These are phyloP conservation scores for Naematelia aurantialba DNA, from an alignment of 768 basidiomycete genomes.

Conservation along the genomic window DNA sequence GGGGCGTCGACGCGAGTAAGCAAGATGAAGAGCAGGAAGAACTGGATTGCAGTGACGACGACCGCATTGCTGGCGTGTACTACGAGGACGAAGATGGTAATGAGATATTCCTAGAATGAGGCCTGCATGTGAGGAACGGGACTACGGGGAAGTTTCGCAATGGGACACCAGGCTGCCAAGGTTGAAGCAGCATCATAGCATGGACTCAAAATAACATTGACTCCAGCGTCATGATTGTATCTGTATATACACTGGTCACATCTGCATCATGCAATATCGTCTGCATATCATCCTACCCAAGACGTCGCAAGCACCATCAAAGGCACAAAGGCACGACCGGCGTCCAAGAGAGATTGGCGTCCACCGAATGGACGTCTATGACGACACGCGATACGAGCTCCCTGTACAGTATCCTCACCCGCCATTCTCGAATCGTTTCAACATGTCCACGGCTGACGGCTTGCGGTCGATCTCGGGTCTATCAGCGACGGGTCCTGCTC, in stretches of 20 bases:
- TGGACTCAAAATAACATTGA: too few relatives aligned
- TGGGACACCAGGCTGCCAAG: too few relatives aligned
- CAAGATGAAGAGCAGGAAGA: slow-evolving; percentile 6
- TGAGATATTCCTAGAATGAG: slow-evolving; percentile 16
- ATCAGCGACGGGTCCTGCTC: background rate
- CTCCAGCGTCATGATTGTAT: too few relatives aligned
- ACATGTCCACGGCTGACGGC: slow-evolving; percentile 30
- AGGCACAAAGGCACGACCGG: too few relatives aligned
- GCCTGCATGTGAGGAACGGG: background rate
- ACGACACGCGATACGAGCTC: background rate
- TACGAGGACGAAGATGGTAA: slow-evolving; percentile 29
- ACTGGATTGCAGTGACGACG: slow-evolving; percentile 27
- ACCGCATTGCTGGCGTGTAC: slow-evolving; percentile 31
- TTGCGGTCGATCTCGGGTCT: background rate
- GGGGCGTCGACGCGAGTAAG: background rate
- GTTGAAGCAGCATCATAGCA: too few relatives aligned
- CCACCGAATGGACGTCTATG: background rate
- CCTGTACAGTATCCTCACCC: background rate
- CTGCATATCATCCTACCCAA: slow-evolving; percentile 1
- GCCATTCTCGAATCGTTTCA: slow-evolving; percentile 26
- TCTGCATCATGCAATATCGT: background rate
- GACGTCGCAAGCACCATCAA: background rate
- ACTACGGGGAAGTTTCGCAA: background rate
- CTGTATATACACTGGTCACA: too few relatives aligned
- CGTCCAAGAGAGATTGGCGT: background rate